Base-by-base conservation (phyloP, 192 early-diverging fungal species). In the Coemansia sp. region DNA sequence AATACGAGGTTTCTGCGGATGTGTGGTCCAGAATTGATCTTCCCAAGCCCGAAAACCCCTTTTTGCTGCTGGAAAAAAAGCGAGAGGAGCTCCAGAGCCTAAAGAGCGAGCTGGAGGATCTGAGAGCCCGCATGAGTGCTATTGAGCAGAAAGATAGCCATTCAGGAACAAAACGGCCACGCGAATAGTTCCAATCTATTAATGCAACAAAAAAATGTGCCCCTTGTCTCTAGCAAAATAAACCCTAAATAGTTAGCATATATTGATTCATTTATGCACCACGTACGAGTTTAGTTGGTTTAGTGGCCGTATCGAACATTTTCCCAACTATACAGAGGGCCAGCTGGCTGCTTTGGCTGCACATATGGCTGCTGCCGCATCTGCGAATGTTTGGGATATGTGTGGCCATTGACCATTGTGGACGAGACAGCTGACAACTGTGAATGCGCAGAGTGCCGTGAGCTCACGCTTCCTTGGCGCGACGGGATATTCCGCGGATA, bases 11-110 rank as follows among this genome's bases (percentile, higher is more conserved):
- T 0, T 58, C 84, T 0, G 79, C 86, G 42, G 72, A 80, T 26
- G 88, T 79, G 31, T 95, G 91, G 90, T 58, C 15, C 11, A 60
- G 55, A 6, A 91, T 95, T 55, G 85, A 83, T 26, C 58, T 95
- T 19, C 89, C 89, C 8, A 78, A 80, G 40, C 76, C 72, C 9
- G 88, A 91, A 39, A 89, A 86, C 60, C 87, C 88, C 39, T 53
- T 60, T 53, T 13, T 73, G 72, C 72, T 87, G 21, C 63, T 89
- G 51, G 81, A 89, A 37, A 64, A 68, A 39, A 88, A 88, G 65
- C 62, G 73, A 15, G 72, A 74, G 63, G 86, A 88, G 61, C 68
- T 88, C 16, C 77, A 74, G 35, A 72, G 60, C 5, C 59, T 88
- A n/a, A 71, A 71, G 53, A 39, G 69, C 16, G 84, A 90, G 63